Percentiles rank a stretch among this genome's conserved stretches.
phyloP scores from a whole-genome alignment of 108 stramenopile species.

The Heterococcus sp. region DNA sequence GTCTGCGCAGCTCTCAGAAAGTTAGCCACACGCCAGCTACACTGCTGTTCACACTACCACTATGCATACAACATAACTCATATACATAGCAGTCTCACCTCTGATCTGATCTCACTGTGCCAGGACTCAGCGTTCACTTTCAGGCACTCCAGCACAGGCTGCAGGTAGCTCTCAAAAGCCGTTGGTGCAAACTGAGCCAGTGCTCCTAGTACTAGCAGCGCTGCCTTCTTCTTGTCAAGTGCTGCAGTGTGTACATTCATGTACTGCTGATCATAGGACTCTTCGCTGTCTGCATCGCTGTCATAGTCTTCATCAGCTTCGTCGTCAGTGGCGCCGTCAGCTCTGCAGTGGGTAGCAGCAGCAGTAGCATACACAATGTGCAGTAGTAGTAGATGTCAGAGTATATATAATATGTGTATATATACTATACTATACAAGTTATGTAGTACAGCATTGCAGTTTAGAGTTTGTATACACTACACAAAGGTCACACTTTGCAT shows the following conservation, averaged over 20 bases:
- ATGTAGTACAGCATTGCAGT: not conserved
- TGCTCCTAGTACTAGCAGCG: conserved; percentile 89
- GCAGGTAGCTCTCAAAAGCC: conserved; percentile 77
- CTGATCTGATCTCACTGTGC: conserved; percentile 77
- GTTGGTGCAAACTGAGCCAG: conserved; percentile 84
- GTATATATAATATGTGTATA: not conserved
- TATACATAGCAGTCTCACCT: not conserved
- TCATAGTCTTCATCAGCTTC: conserved; percentile 82
- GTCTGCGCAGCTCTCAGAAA: too few species aligned
- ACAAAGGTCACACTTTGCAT: not conserved
- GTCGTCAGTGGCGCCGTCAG: not conserved
- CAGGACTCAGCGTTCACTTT: conserved; percentile 67
- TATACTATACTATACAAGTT: not conserved
- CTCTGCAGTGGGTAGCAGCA: not conserved
- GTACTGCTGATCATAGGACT: conserved; percentile 4
- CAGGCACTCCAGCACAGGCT: conserved; percentile 70
- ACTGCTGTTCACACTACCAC: not conserved
- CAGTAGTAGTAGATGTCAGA: too few species aligned
- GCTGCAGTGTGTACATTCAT: conserved; percentile 84
- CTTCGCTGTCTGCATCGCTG: conserved; percentile 54
- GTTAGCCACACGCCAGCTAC: too few species aligned
- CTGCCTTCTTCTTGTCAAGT: conserved; percentile 90
- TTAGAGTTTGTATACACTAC: not conserved
- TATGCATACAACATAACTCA: not conserved
- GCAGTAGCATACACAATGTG: too few species aligned